Evolutionary conservation across 208 protist genomes (phyloP), one percentile per base, ranked within the genome.

Genomic region (Trypanosoma melophagium): DNA sequence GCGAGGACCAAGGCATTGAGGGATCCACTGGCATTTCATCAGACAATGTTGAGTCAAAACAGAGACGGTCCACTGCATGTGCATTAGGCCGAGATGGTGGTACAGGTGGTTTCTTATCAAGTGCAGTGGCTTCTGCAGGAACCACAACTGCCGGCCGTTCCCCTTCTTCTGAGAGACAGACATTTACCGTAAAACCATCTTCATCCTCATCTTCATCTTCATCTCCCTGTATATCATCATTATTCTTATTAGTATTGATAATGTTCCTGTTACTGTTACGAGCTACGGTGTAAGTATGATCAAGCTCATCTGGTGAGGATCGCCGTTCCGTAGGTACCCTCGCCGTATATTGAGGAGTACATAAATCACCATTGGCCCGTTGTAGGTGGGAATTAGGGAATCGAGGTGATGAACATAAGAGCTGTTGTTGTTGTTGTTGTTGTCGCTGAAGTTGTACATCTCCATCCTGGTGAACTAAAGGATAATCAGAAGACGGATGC

Each of bases 141-240:
- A 69, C 56, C 41, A 76, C 49, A 49, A 69, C 63, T 35, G 62
- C 63, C 10, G 61, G 56, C 9, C 38, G 55, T 9, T 31, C 62
- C 3, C 12, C 8, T 2, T 64, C 56, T 17, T 12, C 45, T 14
- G 70, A 76, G 62, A 66, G 64, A 41, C 70, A 68, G 21, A 76
- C 57, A 41, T 76, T 76, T 50, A 76, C 70, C 9, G 70, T 76
- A 50, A 76, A 76, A 14, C 62, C 41, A 14, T 76, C 42, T 2
- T 47, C 63, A 16, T 76, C 70, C n/a, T 76, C 70, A 21, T 76
- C 41, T 16, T 76, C 63, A 14, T 76, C 70, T 16, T 76, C 70
- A 21, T 76, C 63, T 2, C 52, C 41, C 0, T 60, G 56, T 42
- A 31, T 10, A 28, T 13, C 13, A 31, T 31, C 49, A 58, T n/a